Evolutionary conservation across 768 basidiomycete genomes (phyloP).

Genomic region (Lactifluus pinguis): DNA sequence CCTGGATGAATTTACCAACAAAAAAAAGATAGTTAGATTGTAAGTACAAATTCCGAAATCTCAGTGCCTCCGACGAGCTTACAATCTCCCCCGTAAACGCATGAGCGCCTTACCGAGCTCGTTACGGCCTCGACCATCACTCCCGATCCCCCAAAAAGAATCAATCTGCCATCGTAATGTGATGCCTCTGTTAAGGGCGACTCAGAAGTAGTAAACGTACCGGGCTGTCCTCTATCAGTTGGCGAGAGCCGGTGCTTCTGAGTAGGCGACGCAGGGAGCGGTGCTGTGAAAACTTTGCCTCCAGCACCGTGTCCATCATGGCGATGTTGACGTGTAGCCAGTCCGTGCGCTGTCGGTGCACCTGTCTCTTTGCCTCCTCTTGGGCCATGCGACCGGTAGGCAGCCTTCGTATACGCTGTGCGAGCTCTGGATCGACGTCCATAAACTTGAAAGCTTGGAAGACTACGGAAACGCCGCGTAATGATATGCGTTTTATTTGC

Average conservation of each 20-base stretch:
- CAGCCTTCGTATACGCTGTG: slow-evolving; percentile 8
- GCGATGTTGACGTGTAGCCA: slow-evolving; percentile 14
- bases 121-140: slow-evolving; percentile 31
- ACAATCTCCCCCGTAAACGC: slow-evolving; percentile 29
- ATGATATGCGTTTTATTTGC: neutral
- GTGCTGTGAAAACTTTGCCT: slow-evolving; percentile 35
- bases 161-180: slow-evolving; percentile 26
- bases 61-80: slow-evolving; percentile 18
- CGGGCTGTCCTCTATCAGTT: slow-evolving; percentile 32
- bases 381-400: slow-evolving; percentile 16
- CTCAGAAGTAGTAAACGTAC: neutral
- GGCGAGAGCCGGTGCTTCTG: slow-evolving; percentile 31
- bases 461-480: neutral
- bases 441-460: slow-evolving; percentile 18
- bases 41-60: neutral
- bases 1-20: neutral
- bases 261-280: slow-evolving; percentile 28
- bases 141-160: slow-evolving; percentile 36
- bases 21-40: neutral
- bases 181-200: neutral
- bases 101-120: slow-evolving; percentile 35
- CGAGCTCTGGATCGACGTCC: neutral
- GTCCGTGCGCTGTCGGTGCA: slow-evolving; percentile 5
- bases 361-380: slow-evolving; percentile 8
- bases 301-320: slow-evolving; percentile 33